A percentile compares a stretch with the other conserved stretches of the same genome.
Conservation (phyloP, 116 monocot species). For the Phalaenopsis hybrid region DNA sequence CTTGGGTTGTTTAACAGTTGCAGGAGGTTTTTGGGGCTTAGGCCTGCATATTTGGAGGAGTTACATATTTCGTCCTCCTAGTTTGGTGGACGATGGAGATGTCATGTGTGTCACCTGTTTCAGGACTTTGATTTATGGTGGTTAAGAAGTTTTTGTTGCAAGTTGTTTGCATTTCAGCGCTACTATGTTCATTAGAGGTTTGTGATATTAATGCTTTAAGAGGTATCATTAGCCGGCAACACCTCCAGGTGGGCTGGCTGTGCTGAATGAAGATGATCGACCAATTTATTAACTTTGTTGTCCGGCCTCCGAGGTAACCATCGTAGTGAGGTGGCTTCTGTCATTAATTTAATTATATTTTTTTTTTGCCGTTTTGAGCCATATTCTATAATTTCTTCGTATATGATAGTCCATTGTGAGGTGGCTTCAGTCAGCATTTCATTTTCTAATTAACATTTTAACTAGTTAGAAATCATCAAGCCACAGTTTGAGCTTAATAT, state of each 20-base stretch:
- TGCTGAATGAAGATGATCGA: conserved; percentile 74
- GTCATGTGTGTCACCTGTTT: not conserved
- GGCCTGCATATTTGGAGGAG: not conserved
- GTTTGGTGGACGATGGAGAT: not conserved
- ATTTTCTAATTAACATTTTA: not conserved
- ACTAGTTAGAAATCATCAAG: not conserved
- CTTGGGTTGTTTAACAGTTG: not conserved
- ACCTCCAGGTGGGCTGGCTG: conserved; percentile 18
- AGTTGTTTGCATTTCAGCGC: not conserved
- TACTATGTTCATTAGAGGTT: not conserved
- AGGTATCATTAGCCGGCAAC: conserved; percentile 9
- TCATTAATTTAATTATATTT: not conserved
- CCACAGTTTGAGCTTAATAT: not conserved
- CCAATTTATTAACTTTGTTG: conserved; percentile 94
- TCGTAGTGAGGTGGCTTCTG: not conserved
- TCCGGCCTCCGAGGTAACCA: conserved; percentile 83
- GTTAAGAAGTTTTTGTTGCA: not conserved
- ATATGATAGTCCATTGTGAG: not conserved
- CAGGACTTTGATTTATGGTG: not conserved
- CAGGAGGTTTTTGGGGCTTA: not conserved
- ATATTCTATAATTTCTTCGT: not conserved
- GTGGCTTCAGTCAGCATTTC: not conserved
- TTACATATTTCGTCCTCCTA: not conserved
- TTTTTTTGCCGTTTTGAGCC: not conserved
- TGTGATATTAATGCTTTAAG: conserved; percentile 21